Evolutionary conservation across 2,329 filamentous ascomycete species (phyloP).

Genomic region (Ceratocystiopsis minuta): DNA sequence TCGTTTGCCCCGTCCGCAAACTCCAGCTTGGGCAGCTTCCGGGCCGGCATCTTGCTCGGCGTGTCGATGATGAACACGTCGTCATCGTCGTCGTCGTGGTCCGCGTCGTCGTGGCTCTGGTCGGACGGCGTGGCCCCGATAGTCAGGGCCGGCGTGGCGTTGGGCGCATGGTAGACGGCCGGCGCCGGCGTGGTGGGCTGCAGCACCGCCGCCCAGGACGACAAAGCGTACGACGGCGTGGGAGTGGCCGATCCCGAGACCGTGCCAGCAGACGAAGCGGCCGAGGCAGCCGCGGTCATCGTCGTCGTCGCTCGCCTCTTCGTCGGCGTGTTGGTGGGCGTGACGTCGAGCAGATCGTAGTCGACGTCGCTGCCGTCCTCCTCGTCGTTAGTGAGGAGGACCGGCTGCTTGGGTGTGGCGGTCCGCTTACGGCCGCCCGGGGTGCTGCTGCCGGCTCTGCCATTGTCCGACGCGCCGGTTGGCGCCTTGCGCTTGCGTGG

Average conservation of each 20-base stretch:
- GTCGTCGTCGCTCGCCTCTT: not conserved
- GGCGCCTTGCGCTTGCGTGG: conserved; percentile 6
- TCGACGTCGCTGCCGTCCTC: conserved; percentile 12
- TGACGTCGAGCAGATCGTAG: conserved; percentile 15
- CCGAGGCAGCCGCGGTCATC: not conserved
- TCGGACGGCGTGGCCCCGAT: conserved; percentile 5
- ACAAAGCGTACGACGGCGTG: not conserved
- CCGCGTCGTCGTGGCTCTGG: conserved; percentile 6
- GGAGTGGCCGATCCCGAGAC: not conserved
- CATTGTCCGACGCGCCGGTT: not conserved
- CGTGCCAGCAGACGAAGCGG: not conserved
- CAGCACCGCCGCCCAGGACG: not conserved
- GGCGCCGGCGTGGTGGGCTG: conserved; percentile 1
- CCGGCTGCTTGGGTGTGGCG: not conserved
- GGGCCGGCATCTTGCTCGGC: conserved; percentile 16
- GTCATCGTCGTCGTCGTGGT: conserved; percentile 13
- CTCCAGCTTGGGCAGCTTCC: not conserved
- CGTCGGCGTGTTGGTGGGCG: conserved; percentile 7
- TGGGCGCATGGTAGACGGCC: not conserved
- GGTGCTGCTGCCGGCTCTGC: not conserved
- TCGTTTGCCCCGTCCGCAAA: too few relatives aligned
- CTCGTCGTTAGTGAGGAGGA: conserved; percentile 8
- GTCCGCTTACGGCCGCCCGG: not conserved
- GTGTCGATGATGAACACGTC: conserved; percentile 19
- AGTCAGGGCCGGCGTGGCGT: conserved; percentile 6